Base-by-base conservation (phyloP, 768 basidiomycete genomes). In the Scleroderma bovista region DNA sequence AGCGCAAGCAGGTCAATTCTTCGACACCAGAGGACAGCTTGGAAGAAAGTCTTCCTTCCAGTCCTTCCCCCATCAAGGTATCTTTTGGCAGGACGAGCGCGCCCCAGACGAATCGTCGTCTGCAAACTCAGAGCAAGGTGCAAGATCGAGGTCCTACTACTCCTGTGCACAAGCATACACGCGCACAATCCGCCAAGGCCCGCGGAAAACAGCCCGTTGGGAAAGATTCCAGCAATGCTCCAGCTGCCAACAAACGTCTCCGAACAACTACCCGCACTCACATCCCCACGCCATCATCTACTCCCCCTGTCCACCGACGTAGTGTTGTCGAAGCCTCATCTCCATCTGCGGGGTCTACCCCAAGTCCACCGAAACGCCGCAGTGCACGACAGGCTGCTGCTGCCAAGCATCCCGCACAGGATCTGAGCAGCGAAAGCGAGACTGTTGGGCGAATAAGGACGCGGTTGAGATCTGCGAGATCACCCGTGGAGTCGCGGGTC, bases 11-110 rank as follows among this genome's bases (percentile, higher is more conserved):
- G 15, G 49, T 53, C 7, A 47, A 46, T 1, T 58, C 64, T 1
- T 47, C 51, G 0, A 36, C 36, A 2, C 51, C 46, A 0, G 24
- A n/a, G 2, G 45, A 32, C 3, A 43, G 47, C 32, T 36, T 31
- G 17, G 50, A 46, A 3, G 46, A 19, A 1, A 33, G 57, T 13
- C 26, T 31, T 3, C 53, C 62, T 15, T 68, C 66, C 13, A 66
- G 56, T 40, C 65, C 66, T 2, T 66, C 66, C n/a, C 65, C 65
- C 3, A 57, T 66, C 45, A 66, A 66, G 43, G 6, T 66, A 15
- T 64, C 61, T 4, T 51, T 53, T 1, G 48, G 50, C 7, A 22
- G 46, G 3, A 19, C 36, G 15, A 36, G 20, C 42, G 38, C 22
- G 47, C 55, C 34, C n/a, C 57, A 43, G 17, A 15, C 44, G 1